Percentiles rank a stretch among this genome's conserved stretches.
Conservation (phyloP, 2,329 filamentous ascomycete species). For the Alternaria rosae region DNA sequence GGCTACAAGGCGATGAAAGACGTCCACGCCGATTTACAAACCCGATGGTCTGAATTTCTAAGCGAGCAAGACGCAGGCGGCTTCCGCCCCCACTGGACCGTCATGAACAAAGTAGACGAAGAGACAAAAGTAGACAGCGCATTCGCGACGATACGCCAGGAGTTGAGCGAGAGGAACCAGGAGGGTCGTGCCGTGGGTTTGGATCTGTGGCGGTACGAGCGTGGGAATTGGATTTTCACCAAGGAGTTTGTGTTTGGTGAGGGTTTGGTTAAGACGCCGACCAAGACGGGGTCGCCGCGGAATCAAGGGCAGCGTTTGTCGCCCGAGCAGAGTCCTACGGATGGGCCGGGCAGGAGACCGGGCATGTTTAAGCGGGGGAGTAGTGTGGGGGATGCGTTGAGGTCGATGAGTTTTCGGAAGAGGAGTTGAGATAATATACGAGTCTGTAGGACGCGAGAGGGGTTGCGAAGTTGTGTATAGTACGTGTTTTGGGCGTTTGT, state of each 20-base stretch:
- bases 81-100: conserved; percentile 54
- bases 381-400: conserved; percentile 22
- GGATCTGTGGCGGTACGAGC: conserved; percentile 53
- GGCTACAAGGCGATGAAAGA: conserved; percentile 43
- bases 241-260: conserved; percentile 47
- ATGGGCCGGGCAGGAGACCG: conserved; percentile 15
- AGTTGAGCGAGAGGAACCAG: conserved; percentile 40
- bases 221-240: conserved; percentile 51
- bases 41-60: conserved; percentile 49
- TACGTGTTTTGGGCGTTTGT: background rate
- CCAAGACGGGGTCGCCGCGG: background rate
- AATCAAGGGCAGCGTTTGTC: conserved; percentile 7
- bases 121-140: conserved; percentile 47
- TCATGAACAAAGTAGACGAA: conserved; percentile 58
- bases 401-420: conserved; percentile 23
- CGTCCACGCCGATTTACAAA: conserved; percentile 47
- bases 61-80: conserved; percentile 54
- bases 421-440: conserved; percentile 12
- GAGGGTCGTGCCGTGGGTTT: conserved; percentile 50
- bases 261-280: background rate
- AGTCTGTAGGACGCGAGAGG: background rate
- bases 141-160: conserved; percentile 45
- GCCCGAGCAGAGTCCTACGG: conserved; percentile 3
- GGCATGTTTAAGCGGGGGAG: conserved; percentile 25
- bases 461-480: background rate